Evolutionary conservation across 192 early-diverging fungal species (phyloP).

Genomic region (Backusella sp.): DNA sequence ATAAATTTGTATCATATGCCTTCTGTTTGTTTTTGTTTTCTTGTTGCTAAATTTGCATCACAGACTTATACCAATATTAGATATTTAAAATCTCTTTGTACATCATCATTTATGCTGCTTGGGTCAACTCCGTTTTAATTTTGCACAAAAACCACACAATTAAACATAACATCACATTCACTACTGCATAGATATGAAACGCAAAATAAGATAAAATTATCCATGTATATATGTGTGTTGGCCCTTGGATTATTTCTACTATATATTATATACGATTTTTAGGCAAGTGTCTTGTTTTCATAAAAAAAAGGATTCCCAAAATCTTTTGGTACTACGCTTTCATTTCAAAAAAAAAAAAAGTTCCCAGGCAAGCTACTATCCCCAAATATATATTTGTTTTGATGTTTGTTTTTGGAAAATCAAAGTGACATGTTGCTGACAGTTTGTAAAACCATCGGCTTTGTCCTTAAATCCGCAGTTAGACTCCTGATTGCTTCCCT

Average conservation of each 20-base stretch:
- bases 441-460: slow-evolving; percentile 4
- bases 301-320: no score
- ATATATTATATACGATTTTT: no score
- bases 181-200: background rate
- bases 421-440: background rate
- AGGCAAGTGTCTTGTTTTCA: no score
- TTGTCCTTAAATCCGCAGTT: background rate
- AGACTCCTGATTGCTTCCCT: background rate
- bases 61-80: background rate
- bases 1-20: background rate
- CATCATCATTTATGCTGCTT: background rate
- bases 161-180: background rate
- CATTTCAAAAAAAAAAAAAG: no score
- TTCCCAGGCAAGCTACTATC: background rate
- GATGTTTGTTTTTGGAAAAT: background rate
- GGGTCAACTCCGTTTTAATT: background rate
- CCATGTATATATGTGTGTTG: background rate
- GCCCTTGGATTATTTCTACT: no score
- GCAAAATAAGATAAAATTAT: background rate
- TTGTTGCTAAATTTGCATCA: background rate
- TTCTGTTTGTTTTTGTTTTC: background rate
- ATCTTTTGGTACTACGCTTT: no score
- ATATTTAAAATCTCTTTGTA: background rate
- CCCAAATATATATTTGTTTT: background rate
- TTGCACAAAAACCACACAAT: background rate